phyloP scores from a whole-genome alignment of 2,329 filamentous ascomycete genomes.

The Diaporthe sp. region DNA sequence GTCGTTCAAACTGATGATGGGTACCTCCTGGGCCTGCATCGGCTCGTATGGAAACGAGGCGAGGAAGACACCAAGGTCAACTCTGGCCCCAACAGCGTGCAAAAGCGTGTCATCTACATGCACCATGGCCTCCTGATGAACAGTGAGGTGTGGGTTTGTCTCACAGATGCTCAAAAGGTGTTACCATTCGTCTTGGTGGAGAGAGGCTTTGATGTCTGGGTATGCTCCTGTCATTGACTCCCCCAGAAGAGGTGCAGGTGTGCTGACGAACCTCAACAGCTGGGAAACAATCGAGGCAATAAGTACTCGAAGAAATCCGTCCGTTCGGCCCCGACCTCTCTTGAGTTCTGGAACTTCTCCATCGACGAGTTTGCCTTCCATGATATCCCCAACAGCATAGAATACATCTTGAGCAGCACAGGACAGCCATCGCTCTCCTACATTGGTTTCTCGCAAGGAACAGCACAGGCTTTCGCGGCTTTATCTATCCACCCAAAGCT shows the following conservation, averaged over 20 bases:
- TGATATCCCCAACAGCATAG: constrained; percentile 95
- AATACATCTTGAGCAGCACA: constrained; percentile 89
- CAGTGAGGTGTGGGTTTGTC: constrained; percentile 96
- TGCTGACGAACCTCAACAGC: constrained; percentile 58
- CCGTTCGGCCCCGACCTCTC: constrained; percentile 78
- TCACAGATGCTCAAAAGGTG: constrained; percentile 87
- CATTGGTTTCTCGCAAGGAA: constrained; percentile 97
- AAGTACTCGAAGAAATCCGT: constrained; percentile 98
- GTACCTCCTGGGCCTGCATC: constrained; percentile 90
- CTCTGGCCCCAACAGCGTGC: constrained; percentile 72
- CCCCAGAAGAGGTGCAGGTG: constrained; percentile 41
- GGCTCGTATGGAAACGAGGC: constrained; percentile 84
- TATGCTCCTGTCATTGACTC: constrained; percentile 54
- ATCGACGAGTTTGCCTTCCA: constrained; percentile 99
- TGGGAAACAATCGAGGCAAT: constrained; percentile 98
- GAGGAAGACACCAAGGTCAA: constrained; percentile 87
- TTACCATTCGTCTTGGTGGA: constrained; percentile 92
- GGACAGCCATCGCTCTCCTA: constrained; percentile 89
- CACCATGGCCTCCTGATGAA: constrained; percentile 99
- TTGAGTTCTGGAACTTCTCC: constrained; percentile 95
- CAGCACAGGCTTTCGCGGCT: constrained; percentile 94
- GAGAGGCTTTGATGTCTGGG: constrained; percentile 95
- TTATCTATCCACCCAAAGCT: constrained; percentile 92
- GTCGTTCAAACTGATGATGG: constrained; percentile 95
- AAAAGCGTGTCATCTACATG: constrained; percentile 91